A percentile compares a stretch with the other conserved stretches of the same genome.
These are phyloP conservation scores for Durotheca rogersii DNA, from an alignment of 495 filamentous ascomycete species.

Conservation along the genomic window DNA sequence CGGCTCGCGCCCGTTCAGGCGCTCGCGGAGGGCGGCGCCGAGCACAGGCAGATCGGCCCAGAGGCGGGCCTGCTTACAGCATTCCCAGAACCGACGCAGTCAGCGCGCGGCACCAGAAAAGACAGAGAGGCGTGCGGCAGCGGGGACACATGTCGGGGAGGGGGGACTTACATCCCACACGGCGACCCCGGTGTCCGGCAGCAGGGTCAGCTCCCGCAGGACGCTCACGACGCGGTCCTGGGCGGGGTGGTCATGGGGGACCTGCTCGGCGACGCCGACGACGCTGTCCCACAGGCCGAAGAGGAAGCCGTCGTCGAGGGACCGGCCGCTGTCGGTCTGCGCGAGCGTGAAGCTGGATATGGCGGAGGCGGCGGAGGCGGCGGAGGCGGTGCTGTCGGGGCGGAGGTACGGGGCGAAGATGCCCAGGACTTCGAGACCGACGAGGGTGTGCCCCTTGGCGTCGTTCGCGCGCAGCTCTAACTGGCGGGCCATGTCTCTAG, in stretches of 20 bases:
- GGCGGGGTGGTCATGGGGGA: conserved; percentile 20
- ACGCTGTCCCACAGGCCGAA: conserved; percentile 23
- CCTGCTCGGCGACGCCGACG: conserved; percentile 26
- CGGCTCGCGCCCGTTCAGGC: conserved; percentile 12
- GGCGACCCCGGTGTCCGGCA: conserved; percentile 21
- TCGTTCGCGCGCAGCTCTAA: conserved; percentile 6
- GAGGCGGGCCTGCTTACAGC: too few relatives aligned
- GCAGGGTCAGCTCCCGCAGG: conserved; percentile 24
- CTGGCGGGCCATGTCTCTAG: conserved; percentile 4
- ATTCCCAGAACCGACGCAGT: too few relatives aligned
- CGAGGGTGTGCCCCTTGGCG: not conserved
- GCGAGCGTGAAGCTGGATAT: conserved; percentile 20
- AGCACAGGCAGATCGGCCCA: conserved; percentile 31
- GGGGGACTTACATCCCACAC: conserved; percentile 27
- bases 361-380: conserved; percentile 10
- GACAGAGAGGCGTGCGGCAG: too few relatives aligned
- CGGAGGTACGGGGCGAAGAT: conserved; percentile 30
- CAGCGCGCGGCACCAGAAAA: too few relatives aligned
- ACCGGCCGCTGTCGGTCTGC: conserved; percentile 2
- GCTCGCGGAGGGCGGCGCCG: conserved; percentile 16
- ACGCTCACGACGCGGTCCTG: conserved; percentile 28
- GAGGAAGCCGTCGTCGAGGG: conserved; percentile 23
- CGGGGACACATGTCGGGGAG: not conserved
- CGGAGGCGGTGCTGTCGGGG: conserved; percentile 2
- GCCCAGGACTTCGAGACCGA: conserved; percentile 27